Evolutionary conservation across 2,329 filamentous ascomycete genomes (phyloP).

Genomic region (Fusarium nurragi): DNA sequence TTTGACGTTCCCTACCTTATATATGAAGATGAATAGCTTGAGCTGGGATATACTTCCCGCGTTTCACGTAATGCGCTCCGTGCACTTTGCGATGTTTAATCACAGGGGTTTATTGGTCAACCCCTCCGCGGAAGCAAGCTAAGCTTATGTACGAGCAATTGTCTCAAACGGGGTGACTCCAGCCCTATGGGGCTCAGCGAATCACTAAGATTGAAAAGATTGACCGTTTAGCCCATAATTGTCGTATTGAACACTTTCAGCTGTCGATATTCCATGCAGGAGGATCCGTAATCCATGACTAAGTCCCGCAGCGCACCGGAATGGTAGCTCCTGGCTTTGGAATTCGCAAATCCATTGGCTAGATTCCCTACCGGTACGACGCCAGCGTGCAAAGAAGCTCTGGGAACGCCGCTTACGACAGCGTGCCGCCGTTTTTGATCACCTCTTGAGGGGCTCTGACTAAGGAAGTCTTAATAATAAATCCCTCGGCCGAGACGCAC

Average conservation of each 20-base stretch:
- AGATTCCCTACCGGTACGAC: background rate
- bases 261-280: background rate
- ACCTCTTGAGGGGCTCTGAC: no score
- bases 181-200: background rate
- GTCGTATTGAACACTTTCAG: background rate
- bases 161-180: background rate
- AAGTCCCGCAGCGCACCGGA: background rate
- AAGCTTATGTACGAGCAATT: background rate
- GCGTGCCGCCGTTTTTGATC: no score
- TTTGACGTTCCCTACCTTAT: background rate
- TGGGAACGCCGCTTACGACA: background rate
- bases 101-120: background rate
- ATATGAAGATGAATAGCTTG: background rate
- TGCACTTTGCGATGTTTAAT: background rate
- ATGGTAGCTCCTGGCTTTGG: background rate
- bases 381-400: background rate
- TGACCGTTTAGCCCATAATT: background rate
- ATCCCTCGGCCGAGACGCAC: background rate
- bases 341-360: background rate
- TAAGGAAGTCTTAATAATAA: background rate
- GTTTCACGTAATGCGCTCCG: background rate
- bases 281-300: background rate
- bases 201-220: background rate
- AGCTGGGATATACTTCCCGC: background rate
- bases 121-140: background rate